phyloP scores from a whole-genome alignment of 768 basidiomycete genomes.

The Pleurotus djamor region DNA sequence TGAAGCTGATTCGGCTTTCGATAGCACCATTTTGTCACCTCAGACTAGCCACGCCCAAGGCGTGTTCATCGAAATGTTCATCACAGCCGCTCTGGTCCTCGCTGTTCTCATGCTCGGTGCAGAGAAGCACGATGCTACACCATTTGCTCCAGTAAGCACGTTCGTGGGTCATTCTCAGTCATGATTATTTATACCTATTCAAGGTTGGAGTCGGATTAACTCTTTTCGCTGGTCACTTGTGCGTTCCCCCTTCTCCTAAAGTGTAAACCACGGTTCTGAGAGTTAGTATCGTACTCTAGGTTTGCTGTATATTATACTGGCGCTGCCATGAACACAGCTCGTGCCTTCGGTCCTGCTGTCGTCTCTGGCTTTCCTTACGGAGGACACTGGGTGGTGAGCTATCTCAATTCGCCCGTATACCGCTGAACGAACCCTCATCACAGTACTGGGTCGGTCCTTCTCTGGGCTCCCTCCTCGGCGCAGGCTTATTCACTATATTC shows the following conservation, averaged over 20 bases:
- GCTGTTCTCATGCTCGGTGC: constrained; percentile 73
- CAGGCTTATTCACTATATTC: constrained; percentile 53
- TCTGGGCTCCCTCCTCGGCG: constrained; percentile 60
- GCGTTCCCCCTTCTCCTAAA: constrained; percentile 13
- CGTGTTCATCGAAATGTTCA: constrained; percentile 73
- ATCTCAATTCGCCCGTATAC: background rate
- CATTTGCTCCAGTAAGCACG: constrained; percentile 58
- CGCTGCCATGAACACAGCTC: constrained; percentile 65
- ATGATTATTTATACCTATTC: background rate
- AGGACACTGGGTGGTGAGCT: constrained; percentile 60
- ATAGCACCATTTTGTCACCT: constrained; percentile 44
- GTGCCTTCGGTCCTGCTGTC: constrained; percentile 68
- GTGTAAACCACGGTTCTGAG: background rate
- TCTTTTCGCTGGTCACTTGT: constrained; percentile 62
- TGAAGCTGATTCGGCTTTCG: background rate
- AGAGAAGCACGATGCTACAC: constrained; percentile 64
- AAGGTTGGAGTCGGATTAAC: constrained; percentile 69
- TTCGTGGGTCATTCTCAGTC: background rate
- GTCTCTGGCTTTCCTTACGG: constrained; percentile 55
- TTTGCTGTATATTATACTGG: constrained; percentile 65
- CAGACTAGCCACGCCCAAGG: constrained; percentile 54
- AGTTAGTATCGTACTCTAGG: constrained; percentile 22
- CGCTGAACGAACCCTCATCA: background rate
- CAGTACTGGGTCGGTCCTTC: constrained; percentile 75
- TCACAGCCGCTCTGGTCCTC: constrained; percentile 55